phyloP scores from a whole-genome alignment of 805 yeast species.

The Spathaspora passalidarum region DNA sequence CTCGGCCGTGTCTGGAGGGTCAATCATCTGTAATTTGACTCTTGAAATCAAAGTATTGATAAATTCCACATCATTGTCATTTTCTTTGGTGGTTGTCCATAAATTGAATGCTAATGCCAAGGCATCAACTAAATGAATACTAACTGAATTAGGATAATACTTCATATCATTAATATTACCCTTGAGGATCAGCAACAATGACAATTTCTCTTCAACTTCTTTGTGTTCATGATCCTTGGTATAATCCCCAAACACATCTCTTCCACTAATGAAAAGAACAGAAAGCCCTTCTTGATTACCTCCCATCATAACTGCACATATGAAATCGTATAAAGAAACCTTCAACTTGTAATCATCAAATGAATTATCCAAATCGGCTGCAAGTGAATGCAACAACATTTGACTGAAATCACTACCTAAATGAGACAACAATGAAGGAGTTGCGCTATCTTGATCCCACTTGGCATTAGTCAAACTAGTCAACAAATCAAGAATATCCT shows the following conservation, averaged over 20 bases:
- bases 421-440: slow-evolving; percentile 81
- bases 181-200: slow-evolving; percentile 57
- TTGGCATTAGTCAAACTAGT: slow-evolving; percentile 53
- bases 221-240: slow-evolving; percentile 19
- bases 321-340: slow-evolving; percentile 57
- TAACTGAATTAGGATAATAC: slow-evolving; percentile 58
- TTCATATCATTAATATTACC: slow-evolving; percentile 50
- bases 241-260: slow-evolving; percentile 43
- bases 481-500: slow-evolving; percentile 51
- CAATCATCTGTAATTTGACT: slow-evolving; percentile 18
- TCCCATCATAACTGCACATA: slow-evolving; percentile 65
- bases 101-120: slow-evolving; percentile 72
- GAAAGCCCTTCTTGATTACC: slow-evolving; percentile 79
- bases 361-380: slow-evolving; percentile 56
- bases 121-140: slow-evolving; percentile 67
- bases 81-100: slow-evolving; percentile 65
- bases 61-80: slow-evolving; percentile 47
- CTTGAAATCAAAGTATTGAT: slow-evolving; percentile 39
- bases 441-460: slow-evolving; percentile 49
- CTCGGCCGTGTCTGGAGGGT: slow-evolving; percentile 14
- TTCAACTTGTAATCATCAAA: slow-evolving; percentile 53
- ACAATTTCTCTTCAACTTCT: slow-evolving; percentile 18
- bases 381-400: slow-evolving; percentile 56
- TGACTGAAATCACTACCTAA: slow-evolving; percentile 65
- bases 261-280: slow-evolving; percentile 62